Evolutionary conservation across 2,329 filamentous ascomycete genomes (phyloP).

Genomic region (Pseudogymnoascus sp.): DNA sequence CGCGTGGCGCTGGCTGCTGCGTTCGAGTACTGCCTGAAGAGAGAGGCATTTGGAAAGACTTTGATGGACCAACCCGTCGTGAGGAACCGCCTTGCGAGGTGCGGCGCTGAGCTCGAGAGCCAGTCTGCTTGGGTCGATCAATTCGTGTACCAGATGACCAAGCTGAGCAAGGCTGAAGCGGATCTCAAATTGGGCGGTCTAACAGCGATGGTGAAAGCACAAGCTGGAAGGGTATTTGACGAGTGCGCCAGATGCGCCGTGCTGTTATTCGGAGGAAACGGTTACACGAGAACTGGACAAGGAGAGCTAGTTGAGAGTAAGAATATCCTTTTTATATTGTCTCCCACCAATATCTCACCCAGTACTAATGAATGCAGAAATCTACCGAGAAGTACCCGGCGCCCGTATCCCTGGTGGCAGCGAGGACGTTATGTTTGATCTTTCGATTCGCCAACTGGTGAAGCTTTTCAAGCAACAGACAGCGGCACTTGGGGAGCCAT

Average conservation of each 20-base stretch:
- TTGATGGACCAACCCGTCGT: constrained; percentile 70
- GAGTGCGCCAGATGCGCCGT: constrained; percentile 63
- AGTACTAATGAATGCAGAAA: constrained; percentile 31
- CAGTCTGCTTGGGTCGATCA: constrained; percentile 67
- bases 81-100: constrained; percentile 62
- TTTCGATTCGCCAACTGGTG: constrained; percentile 60
- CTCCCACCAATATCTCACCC: background rate
- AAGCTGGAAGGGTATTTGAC: constrained; percentile 62
- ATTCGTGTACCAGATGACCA: constrained; percentile 59
- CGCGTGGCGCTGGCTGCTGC: constrained; percentile 51
- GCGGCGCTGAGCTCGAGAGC: constrained; percentile 58
- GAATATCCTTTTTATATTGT: background rate
- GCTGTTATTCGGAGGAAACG: constrained; percentile 65
- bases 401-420: constrained; percentile 58
- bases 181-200: constrained; percentile 60
- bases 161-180: constrained; percentile 50
- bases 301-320: constrained; percentile 57
- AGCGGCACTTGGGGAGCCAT: background rate
- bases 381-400: constrained; percentile 56
- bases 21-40: constrained; percentile 54
- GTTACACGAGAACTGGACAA: constrained; percentile 60
- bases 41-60: constrained; percentile 59
- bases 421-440: constrained; percentile 65
- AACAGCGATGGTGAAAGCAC: constrained; percentile 65
- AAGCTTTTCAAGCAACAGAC: constrained; percentile 46